These are phyloP conservation scores for Neurospora terricola DNA, from an alignment of 495 filamentous ascomycete genomes.

Conservation along the genomic window DNA sequence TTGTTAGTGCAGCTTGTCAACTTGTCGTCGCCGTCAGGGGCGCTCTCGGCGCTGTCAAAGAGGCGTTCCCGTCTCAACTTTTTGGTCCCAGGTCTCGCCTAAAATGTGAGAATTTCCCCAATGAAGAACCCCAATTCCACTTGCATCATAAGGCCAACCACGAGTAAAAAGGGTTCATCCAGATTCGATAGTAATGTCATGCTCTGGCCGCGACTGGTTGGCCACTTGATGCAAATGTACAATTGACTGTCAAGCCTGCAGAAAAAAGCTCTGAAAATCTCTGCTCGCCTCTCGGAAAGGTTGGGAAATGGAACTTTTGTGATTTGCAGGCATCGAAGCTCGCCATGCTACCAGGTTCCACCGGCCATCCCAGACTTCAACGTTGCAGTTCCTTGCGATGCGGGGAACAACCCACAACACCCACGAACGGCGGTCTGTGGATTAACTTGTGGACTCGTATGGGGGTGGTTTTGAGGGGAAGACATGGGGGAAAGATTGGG, in stretches of 20 bases:
- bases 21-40: neutral
- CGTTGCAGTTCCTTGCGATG: neutral
- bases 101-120: neutral
- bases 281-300: neutral
- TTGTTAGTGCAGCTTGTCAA: neutral
- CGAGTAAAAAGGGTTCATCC: neutral
- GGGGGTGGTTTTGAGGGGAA: neutral
- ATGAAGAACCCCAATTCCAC: neutral
- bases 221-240: neutral
- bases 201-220: neutral
- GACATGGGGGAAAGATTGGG: neutral
- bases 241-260: neutral
- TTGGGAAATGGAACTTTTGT: neutral
- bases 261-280: neutral
- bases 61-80: neutral
- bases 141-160: neutral
- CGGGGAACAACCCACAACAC: neutral
- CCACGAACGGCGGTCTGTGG: neutral
- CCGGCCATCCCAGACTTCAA: neutral
- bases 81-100: neutral
- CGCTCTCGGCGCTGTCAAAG: neutral
- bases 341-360: neutral
- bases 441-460: neutral
- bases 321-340: neutral
- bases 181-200: neutral